Evolutionary conservation across 1,284 basidiomycete species (phyloP).

Genomic region (Pseudozyma tsukubaensis): DNA sequence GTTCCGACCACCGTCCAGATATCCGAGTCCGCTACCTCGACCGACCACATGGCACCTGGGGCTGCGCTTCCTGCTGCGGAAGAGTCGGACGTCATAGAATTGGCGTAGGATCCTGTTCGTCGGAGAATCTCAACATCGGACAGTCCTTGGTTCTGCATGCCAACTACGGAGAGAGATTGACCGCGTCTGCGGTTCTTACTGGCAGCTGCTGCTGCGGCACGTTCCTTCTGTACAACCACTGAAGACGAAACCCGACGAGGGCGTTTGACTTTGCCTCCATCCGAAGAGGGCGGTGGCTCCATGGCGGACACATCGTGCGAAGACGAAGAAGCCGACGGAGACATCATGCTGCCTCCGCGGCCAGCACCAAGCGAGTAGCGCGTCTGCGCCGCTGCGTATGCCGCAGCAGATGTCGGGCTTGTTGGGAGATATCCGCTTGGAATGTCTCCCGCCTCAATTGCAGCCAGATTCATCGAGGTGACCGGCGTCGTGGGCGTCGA

Average conservation of each 20-base stretch:
- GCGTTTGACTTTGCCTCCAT: constrained; percentile 65
- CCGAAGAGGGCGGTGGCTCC: constrained; percentile 56
- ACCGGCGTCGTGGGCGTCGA: constrained; percentile 62
- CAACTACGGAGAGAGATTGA: constrained; percentile 57
- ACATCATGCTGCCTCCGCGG: constrained; percentile 31
- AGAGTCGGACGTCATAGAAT: constrained; percentile 51
- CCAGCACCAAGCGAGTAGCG: constrained; percentile 37
- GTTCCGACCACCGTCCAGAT: constrained; percentile 94
- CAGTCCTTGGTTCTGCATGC: constrained; percentile 52
- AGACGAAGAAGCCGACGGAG: constrained; percentile 34
- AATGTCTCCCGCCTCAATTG: constrained; percentile 26
- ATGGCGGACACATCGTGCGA: constrained; percentile 35
- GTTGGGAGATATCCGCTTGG: constrained; percentile 20
- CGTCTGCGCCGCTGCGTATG: constrained; percentile 62
- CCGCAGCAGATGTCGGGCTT: constrained; percentile 42
- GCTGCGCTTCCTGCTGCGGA: constrained; percentile 47
- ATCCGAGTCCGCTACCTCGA: constrained; percentile 73
- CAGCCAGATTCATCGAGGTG: constrained; percentile 55
- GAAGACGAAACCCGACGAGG: constrained; percentile 62
- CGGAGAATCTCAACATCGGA: constrained; percentile 45
- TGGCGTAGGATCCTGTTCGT: constrained; percentile 45
- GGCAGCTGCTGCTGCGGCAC: constrained; percentile 40
- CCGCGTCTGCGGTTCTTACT: constrained; percentile 56
- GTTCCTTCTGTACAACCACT: constrained; percentile 53
- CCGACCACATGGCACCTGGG: constrained; percentile 51